phyloP scores from a whole-genome alignment of 2,329 filamentous ascomycete species.

The Tolypocladium pustulatum region DNA sequence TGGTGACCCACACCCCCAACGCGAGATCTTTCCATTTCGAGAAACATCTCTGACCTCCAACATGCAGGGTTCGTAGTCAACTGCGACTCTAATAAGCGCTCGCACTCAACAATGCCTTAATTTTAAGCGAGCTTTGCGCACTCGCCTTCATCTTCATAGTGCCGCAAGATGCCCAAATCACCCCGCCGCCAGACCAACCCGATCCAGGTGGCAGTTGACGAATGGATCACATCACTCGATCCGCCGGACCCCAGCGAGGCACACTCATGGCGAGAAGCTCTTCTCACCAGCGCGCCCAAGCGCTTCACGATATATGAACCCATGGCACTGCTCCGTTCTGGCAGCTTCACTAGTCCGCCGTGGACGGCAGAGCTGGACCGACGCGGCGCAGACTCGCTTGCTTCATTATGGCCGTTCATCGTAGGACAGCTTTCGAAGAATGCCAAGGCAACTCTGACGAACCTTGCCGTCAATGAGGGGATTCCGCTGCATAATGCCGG shows the following conservation, averaged over 20 bases:
- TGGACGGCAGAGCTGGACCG: constrained; percentile 29
- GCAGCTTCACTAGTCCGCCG: constrained; percentile 35
- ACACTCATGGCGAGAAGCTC: constrained; percentile 10
- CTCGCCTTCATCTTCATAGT: neutral
- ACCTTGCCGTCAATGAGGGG: constrained; percentile 50
- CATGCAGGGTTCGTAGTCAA: neutral
- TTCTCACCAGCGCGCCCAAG: constrained; percentile 37
- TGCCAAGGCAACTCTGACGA: constrained; percentile 34
- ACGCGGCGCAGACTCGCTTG: constrained; percentile 11
- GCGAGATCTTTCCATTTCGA: neutral
- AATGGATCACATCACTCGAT: constrained; percentile 14
- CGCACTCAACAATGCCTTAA: neutral
- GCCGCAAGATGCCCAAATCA: constrained; percentile 14
- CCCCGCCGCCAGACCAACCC: constrained; percentile 14
- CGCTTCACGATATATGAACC: constrained; percentile 51
- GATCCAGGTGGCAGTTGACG: constrained; percentile 19
- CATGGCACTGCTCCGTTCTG: constrained; percentile 48
- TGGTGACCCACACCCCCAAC: neutral
- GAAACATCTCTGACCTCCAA: neutral
- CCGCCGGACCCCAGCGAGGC: neutral
- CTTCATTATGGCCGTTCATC: constrained; percentile 37
- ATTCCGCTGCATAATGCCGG: constrained; percentile 37
- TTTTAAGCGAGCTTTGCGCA: neutral
- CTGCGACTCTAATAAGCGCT: no score
- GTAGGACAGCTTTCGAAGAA: constrained; percentile 32